phyloP scores from a whole-genome alignment of 495 filamentous ascomycete species.

The Aspergillus leporis region DNA sequence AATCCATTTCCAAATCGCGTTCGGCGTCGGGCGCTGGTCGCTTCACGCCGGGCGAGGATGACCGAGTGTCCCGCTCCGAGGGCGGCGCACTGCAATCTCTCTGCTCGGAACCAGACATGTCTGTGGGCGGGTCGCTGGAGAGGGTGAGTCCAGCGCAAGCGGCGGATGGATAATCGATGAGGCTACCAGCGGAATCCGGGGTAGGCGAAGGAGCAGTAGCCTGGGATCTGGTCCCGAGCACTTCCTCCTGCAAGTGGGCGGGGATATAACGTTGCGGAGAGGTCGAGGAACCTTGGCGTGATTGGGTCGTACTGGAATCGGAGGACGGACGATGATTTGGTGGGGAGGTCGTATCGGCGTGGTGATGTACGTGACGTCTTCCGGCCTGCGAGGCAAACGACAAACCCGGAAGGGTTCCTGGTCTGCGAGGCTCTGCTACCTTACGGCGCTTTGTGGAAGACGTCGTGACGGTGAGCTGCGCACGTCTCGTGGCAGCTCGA shows the following conservation, averaged over 20 bases:
- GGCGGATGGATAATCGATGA: conserved; percentile 67
- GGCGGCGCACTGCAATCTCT: conserved; percentile 26
- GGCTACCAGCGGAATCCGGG: conserved; percentile 54
- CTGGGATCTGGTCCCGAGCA: conserved; percentile 42
- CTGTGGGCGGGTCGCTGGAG: conserved; percentile 59
- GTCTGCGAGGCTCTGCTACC: conserved; percentile 60
- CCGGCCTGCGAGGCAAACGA: conserved; percentile 40
- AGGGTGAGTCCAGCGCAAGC: conserved; percentile 73
- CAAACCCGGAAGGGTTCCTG: conserved; percentile 28
- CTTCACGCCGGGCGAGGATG: conserved; percentile 54
- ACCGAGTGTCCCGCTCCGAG: conserved; percentile 33
- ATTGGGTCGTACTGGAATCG: conserved; percentile 31
- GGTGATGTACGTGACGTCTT: conserved; percentile 43
- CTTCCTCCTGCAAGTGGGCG: conserved; percentile 62
- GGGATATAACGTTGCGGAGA: conserved; percentile 56
- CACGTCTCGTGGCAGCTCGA: conserved; percentile 51
- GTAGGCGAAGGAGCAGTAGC: conserved; percentile 47
- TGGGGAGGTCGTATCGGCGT: conserved; percentile 33
- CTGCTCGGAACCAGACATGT: conserved; percentile 47
- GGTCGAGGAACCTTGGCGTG: conserved; percentile 34
- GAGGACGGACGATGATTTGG: conserved; percentile 29
- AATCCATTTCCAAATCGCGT: conserved; percentile 38
- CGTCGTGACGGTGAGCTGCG: conserved; percentile 82
- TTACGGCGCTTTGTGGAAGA: conserved; percentile 90
- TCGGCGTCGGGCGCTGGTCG: conserved; percentile 52